phyloP scores from a whole-genome alignment of 371 early-diverging fungal species.

The Mortierella sp. region DNA sequence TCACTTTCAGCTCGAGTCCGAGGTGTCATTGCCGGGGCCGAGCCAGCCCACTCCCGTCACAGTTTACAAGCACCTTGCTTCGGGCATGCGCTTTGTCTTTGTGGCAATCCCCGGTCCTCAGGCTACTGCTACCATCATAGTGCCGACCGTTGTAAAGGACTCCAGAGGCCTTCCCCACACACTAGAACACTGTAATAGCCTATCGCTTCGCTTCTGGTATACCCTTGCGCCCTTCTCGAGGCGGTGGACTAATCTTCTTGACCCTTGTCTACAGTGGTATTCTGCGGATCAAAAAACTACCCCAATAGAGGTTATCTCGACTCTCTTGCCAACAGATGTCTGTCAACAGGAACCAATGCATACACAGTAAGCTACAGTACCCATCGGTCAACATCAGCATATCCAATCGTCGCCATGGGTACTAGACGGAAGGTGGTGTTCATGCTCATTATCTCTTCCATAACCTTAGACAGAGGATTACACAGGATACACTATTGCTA shows the following conservation, averaged over 20 bases:
- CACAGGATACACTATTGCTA: conserved; percentile 77
- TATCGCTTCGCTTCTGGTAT: neutral
- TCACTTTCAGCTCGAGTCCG: conserved; percentile 41
- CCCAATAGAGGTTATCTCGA: conserved; percentile 81
- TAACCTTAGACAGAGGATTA: conserved; percentile 58
- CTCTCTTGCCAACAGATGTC: conserved; percentile 71
- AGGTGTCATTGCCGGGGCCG: conserved; percentile 50
- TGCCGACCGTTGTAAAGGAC: conserved; percentile 72
- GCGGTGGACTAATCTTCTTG: neutral
- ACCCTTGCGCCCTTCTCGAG: too few relatives aligned
- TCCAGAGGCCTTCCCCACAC: conserved; percentile 83
- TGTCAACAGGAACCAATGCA: conserved; percentile 81
- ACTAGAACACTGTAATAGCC: conserved; percentile 67
- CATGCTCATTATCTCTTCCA: neutral
- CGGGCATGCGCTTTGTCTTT: conserved; percentile 62
- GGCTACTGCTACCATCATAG: conserved; percentile 65
- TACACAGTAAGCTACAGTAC: conserved; percentile 57
- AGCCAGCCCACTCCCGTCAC: conserved; percentile 44
- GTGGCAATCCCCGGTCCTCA: conserved; percentile 65
- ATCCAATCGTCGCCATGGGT: neutral
- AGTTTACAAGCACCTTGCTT: conserved; percentile 38
- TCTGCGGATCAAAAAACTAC: conserved; percentile 73
- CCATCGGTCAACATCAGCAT: neutral
- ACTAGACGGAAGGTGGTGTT: too few relatives aligned
- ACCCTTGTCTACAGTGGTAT: conserved; percentile 60